Evolutionary conservation across 169 alveolate species (phyloP), one percentile per base, ranked within the genome.

Genomic region (Cystoisospora suis): DNA sequence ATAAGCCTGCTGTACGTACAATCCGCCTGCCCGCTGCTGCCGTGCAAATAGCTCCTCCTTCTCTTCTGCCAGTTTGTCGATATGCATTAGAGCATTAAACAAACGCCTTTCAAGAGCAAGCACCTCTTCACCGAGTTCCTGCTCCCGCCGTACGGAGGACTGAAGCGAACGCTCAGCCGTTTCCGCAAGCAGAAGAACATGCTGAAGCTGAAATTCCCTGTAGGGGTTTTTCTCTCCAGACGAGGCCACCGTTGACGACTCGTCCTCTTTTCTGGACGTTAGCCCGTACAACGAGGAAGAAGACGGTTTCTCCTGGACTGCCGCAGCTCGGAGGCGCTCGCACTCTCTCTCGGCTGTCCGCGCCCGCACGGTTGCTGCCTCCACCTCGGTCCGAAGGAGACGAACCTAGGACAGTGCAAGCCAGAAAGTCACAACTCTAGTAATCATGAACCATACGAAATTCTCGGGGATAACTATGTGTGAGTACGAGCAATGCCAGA

Each of bases 171-270:
- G 58, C 32, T 38, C 32, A 0, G 83, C 83, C 42, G 58, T 4
- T 38, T 72, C 83, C 32, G 83, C 83, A n/a, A 72, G 83, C 56
- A 72, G 83, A 20, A 72, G 83, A 20, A 72, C 83, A 38, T 23
- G 83, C 56, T 36, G 6, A 9, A 72, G 83, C 32, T 27, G 83
- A 23, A n/a, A 12, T 27, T 40, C 46, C 20, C 3, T 27, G 23
- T 5, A 2, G 27, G 47, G 58, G 12, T 23, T 36, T 17, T 65
- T 12, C 42, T 65, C 77, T 17, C 34, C 77, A 2, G 36, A 32
- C 5, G 42, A 36, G 40, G 77, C 77, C 23, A 65, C 77, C 44
- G 77, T 65, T 2, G 77, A 65, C n/a, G 42, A 36, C 9, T 12
- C 77, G 38, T 65, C 77, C 77, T 6, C 42, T n/a, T n/a, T n/a